Evolutionary conservation across 108 stramenopile genomes (phyloP), one percentile per base, ranked within the genome.

Genomic region (Pseudonitzschia multistriata): DNA sequence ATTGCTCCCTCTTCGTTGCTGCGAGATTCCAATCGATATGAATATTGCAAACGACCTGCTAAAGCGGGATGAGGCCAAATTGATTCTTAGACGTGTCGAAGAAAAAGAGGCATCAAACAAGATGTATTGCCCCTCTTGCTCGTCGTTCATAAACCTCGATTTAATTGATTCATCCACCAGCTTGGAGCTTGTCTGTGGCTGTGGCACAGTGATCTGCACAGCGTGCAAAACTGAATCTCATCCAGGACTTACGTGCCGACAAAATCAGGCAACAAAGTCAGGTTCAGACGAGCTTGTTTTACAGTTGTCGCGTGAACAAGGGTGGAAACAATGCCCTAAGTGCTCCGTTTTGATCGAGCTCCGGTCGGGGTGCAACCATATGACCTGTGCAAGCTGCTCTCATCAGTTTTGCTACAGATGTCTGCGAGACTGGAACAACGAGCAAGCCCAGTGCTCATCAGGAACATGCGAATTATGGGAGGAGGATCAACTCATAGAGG

Each of bases 321-420:
- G 79, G n/a, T 85, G 84, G 81, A 85, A 85, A 64, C 81, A 80
- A 63, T 85, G 84, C 67, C 82, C 81, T 25, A 57, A 22, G 17
- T 85, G 85, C 60, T 30, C 36, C 1, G 67, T 21, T 8, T 67
- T 83, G 68, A 85, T 85, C 53, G 85, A 83, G 39, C 72, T 85
- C 5, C 15, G 65, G 6, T 72, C 39, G 31, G 85, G 85, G 19
- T 85, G 85, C 67, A 82, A 83, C 34, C 82, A 85, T 61, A 85
- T 85, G 50, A 81, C 81, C 3, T 85, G 85, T 53, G 27, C 74
- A 0, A 68, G 36, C 64, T 85, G 85, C 55, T 6, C 45, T 13
- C 74, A 78, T 54, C 77, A 83, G 48, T 85, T 85, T 67, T 85
- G 85, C 54, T 85, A 67, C 56, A 53, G 67, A 22, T 85, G 85